Base-by-base conservation (phyloP, 805 yeast genomes). In the Saccharomycopsis capsularis region DNA sequence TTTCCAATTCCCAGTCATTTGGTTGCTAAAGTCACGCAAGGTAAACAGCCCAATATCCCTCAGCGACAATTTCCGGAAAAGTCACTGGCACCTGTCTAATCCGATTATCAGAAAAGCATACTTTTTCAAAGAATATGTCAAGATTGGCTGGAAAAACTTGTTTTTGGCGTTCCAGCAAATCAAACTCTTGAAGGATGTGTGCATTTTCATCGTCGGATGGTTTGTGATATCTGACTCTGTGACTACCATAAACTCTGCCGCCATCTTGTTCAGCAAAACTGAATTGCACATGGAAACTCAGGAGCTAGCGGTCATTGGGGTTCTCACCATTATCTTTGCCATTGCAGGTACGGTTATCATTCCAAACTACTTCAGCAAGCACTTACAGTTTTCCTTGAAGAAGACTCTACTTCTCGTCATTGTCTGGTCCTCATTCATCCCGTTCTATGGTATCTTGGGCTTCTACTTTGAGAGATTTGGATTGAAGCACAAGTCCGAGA, bases 231-330 rank as follows among this genome's bases (percentile, higher is more conserved):
- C 86, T 19, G 95, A 85, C 59, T 80, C 88, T 0, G 66, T 82
- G 9, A 82, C 90, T 1, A 85, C 93, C 0, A 84, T 85, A 48
- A 85, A 84, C 60, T 80, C 89, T 0, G 81, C 93, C 0, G 91
- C 93, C 0, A 78, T 85, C 27, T 60, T 85, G 35, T 85, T 85
- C 65, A 86, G 93, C 2, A 79, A 80, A 46, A 76, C 85, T 0
- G 83, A 84, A 53, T 64, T 85, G 23, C 68, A 72, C 37, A 85
- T 85, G 93, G 66, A 76, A 3, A 80, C 90, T 1, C 70, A 85
- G 25, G 74, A 77, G 36, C 66, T 85, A 36, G 85, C 85, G 1
- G 59, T 74, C 9, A 74, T 85, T 24, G 86, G 91, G 9, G 73
- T 83, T 1, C 57, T 83, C 23, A 77, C 85, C 1, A 82, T 85